Percentiles rank a stretch among this genome's conserved stretches.
phyloP scores from a whole-genome alignment of 805 yeast species.

The Myxozyma udenii region DNA sequence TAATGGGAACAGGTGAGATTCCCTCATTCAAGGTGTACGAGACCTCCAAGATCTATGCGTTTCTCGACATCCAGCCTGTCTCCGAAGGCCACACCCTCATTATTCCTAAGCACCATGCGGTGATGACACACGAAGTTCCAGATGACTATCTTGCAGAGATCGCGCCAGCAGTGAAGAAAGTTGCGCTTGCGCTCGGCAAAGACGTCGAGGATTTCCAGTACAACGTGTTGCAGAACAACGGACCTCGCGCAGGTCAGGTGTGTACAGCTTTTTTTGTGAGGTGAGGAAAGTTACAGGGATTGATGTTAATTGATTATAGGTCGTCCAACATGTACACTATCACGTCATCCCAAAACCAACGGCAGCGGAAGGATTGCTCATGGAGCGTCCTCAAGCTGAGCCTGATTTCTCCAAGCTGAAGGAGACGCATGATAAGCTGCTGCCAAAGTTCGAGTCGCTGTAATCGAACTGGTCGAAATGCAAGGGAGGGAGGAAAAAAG shows the following conservation, averaged over 20 bases:
- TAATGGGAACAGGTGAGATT: slow-evolving; percentile 81
- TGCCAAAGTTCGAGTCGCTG: slow-evolving; percentile 39
- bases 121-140: slow-evolving; percentile 84
- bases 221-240: slow-evolving; percentile 85
- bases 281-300: neutral
- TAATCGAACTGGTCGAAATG: neutral
- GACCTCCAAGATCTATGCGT: slow-evolving; percentile 73
- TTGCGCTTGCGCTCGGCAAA: slow-evolving; percentile 65
- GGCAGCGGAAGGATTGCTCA: slow-evolving; percentile 67
- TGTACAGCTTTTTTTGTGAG: neutral
- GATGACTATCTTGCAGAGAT: slow-evolving; percentile 85
- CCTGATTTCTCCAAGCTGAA: slow-evolving; percentile 74
- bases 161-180: slow-evolving; percentile 82
- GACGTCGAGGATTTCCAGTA: slow-evolving; percentile 62
- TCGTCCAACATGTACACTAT: slow-evolving; percentile 93
- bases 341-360: slow-evolving; percentile 90
- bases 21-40: slow-evolving; percentile 90
- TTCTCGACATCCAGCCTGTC: slow-evolving; percentile 67
- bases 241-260: slow-evolving; percentile 85
- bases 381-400: slow-evolving; percentile 91
- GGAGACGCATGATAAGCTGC: slow-evolving; percentile 59
- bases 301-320: slow-evolving; percentile 31
- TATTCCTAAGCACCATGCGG: slow-evolving; percentile 86
- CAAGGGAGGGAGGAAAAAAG: slow-evolving; percentile 9
- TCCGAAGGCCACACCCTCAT: slow-evolving; percentile 17